Conservation (phyloP, 768 basidiomycete species). For the Suillus bovinus region DNA sequence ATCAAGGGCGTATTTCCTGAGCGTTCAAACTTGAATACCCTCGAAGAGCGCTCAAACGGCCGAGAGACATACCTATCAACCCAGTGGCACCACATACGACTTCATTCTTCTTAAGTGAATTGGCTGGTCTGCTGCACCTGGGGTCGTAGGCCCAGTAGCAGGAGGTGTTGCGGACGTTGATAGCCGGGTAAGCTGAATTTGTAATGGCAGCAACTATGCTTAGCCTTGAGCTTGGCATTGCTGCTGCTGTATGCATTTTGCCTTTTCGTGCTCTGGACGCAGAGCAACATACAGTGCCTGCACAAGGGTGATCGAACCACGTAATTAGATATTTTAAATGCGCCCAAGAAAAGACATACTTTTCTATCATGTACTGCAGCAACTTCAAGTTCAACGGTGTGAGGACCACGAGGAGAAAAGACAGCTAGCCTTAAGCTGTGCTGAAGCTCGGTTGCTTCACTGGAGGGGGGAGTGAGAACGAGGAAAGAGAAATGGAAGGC, state of each 20-base stretch:
- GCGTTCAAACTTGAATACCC: neutral
- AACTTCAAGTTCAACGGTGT: neutral
- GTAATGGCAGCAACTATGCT: neutral
- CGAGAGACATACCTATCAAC: slow-evolving; percentile 64
- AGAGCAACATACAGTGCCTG: neutral
- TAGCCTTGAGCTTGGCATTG: neutral
- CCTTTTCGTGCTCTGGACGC: neutral
- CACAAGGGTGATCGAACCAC: neutral
- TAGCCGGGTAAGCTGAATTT: neutral
- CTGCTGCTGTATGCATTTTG: neutral
- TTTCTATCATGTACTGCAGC: neutral
- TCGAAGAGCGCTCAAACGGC: neutral
- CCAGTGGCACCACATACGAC: slow-evolving; percentile 80
- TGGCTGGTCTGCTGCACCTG: slow-evolving; percentile 39
- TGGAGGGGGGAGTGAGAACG: neutral
- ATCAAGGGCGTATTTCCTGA: slow-evolving; percentile 93
- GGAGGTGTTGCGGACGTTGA: neutral
- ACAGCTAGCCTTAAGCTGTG: neutral
- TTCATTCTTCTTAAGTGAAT: slow-evolving; percentile 79
- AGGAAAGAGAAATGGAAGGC: neutral
- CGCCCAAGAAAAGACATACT: neutral
- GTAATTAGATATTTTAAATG: neutral
- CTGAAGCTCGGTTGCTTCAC: neutral
- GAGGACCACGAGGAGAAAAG: neutral
- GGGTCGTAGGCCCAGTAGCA: neutral